Evolutionary conservation across 2,329 filamentous ascomycete genomes (phyloP), one percentile per base, ranked within the genome.

Genomic region (Aspergillus persii): DNA sequence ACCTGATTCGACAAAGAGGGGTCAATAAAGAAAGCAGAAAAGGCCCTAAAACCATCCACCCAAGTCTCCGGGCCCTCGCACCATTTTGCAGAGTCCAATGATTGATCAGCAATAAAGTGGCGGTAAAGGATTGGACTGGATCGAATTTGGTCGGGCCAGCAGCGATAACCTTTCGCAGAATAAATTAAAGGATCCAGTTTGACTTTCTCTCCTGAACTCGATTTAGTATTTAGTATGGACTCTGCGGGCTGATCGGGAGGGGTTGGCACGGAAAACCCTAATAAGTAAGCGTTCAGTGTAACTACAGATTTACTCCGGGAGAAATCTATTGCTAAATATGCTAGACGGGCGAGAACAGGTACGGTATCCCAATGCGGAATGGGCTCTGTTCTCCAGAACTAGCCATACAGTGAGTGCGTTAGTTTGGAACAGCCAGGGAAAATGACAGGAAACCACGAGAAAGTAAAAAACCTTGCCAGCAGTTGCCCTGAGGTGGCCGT

Each of bases 91-190:
- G 11, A 26, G 18, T n/a, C 11, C 31, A 50, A 49, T 50, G 5
- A 56, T 50, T 5, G 4, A 39, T 50, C 46, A 41, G 36, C 18
- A 33, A 48, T 30, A 33, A 49, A 53, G 50, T 53, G 41, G 29
- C 50, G 27, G 50, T 48, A 50, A 53, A 44, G 15, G 15, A 50
- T 53, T 54, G 23, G 31, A 50, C 50, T 33, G 36, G 15, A 53
- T 30, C 52, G 31, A 50, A 29, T 23, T 27, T 57, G n/a, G 27
- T 46, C 50, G 31, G n/a, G 33, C 15, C 36, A 41, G 12, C 51
- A 50, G 23, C 49, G 39, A 57, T 57, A 57, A 52, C 49, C 49
- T 47, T 57, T 47, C 39, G 29, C 23, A 51, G 23, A 41, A 47
- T 51, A 57, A 15, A 52, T 57, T 52, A 52, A 47, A 58, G 26